These are phyloP conservation scores for Dendryphion nanum DNA, from an alignment of 2,329 filamentous ascomycete genomes.

Conservation along the genomic window DNA sequence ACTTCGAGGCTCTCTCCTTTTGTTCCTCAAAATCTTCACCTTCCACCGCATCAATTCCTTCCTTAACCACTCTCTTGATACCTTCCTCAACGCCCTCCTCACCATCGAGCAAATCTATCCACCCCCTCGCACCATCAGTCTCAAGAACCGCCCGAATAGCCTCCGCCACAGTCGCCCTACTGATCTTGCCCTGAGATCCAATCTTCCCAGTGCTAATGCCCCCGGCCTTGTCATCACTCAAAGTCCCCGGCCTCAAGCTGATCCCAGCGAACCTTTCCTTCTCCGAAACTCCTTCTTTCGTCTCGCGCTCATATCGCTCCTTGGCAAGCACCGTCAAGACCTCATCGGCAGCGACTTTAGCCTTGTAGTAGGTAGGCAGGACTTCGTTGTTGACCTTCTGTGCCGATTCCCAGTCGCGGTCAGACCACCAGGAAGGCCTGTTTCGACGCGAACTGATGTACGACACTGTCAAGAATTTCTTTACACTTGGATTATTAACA, in stretches of 20 bases:
- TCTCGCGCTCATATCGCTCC: conserved; percentile 27
- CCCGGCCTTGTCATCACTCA: conserved; percentile 50
- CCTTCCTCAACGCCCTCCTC: conserved; percentile 47
- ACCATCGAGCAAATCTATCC: conserved; percentile 55
- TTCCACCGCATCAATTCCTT: conserved; percentile 47
- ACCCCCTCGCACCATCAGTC: conserved; percentile 49
- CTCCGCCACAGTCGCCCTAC: conserved; percentile 52
- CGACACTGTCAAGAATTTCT: conserved; percentile 56
- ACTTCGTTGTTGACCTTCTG: conserved; percentile 49
- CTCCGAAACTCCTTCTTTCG: conserved; percentile 21
- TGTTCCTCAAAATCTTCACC: conserved; percentile 53
- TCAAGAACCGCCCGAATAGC: conserved; percentile 51
- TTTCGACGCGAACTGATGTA: conserved; percentile 52
- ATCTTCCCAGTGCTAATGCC: conserved; percentile 52
- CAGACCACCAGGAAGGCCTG: conserved; percentile 51
- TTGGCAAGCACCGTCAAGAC: conserved; percentile 48
- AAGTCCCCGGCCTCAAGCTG: conserved; percentile 49
- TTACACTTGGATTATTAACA: conserved; percentile 44
- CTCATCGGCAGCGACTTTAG: conserved; percentile 58
- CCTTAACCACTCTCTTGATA: conserved; percentile 46
- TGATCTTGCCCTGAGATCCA: conserved; percentile 41
- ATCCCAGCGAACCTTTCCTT: conserved; percentile 49
- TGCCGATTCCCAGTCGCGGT: conserved; percentile 46
- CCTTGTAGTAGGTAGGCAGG: conserved; percentile 52
- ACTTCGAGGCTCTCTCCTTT: conserved; percentile 20